Conservation (phyloP, 192 early-diverging fungal genomes). For the Coemansia sp. region DNA sequence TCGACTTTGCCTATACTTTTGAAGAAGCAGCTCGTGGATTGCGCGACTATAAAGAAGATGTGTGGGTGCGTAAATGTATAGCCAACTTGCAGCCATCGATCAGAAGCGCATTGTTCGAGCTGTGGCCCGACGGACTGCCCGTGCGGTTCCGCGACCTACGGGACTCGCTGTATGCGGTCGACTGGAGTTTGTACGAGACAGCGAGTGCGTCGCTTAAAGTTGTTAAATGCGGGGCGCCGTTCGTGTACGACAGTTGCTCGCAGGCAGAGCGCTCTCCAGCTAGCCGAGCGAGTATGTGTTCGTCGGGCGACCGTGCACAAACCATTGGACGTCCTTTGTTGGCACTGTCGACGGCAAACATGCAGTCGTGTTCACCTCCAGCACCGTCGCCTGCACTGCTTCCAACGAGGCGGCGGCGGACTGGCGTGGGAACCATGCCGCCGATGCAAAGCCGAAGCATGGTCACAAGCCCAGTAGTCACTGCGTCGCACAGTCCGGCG, state of each 20-base stretch:
- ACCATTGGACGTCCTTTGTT: constrained; percentile 3
- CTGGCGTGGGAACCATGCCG: constrained; percentile 10
- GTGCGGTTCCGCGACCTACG: constrained; percentile 51
- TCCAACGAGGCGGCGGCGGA: constrained; percentile 29
- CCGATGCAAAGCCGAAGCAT: constrained; percentile 13
- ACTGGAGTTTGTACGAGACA: constrained; percentile 52
- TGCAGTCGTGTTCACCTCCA: constrained; percentile 33
- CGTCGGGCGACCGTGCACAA: constrained; percentile 16
- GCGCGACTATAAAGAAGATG: constrained; percentile 50
- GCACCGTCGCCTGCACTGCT: constrained; percentile 28
- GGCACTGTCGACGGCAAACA: constrained; percentile 2
- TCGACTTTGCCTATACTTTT: constrained; percentile 53
- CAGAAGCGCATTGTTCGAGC: constrained; percentile 45
- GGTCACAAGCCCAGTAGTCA: constrained; percentile 6
- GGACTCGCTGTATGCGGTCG: constrained; percentile 53
- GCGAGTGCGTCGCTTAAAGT: constrained; percentile 48
- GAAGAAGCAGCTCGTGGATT: constrained; percentile 45
- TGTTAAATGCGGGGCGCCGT: constrained; percentile 38
- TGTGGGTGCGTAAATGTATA: constrained; percentile 54
- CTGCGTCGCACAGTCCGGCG: constrained; percentile 12
- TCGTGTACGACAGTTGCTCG: constrained; percentile 39
- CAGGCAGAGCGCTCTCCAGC: not conserved
- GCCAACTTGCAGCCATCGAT: constrained; percentile 44
- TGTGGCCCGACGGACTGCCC: constrained; percentile 50
- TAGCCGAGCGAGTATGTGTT: constrained; percentile 27